Percentiles rank a stretch among this genome's conserved stretches.
Conservation (phyloP, 441 rosid genomes). For the Erodium chrysanthum region DNA sequence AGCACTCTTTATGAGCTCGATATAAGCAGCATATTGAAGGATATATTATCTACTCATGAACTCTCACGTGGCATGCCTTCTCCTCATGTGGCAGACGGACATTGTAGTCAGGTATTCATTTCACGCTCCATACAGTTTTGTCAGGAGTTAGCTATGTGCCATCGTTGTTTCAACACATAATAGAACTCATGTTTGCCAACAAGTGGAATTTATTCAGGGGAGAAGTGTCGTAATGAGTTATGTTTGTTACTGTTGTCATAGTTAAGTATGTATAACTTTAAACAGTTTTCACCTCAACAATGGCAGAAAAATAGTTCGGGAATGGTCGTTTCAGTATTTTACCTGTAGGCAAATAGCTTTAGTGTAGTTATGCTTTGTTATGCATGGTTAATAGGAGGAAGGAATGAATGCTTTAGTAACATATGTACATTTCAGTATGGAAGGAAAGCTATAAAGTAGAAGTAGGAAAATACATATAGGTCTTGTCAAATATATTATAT, state of each 20-base stretch:
- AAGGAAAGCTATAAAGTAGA: not conserved
- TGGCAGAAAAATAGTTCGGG: not conserved
- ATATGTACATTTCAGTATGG: not conserved
- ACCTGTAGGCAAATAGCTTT: not conserved
- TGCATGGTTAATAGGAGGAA: not conserved
- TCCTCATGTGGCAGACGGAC: constrained; percentile 47
- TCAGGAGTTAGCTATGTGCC: not conserved
- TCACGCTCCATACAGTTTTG: not conserved
- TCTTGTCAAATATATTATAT: not conserved
- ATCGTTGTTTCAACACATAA: not conserved
- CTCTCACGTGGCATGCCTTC: constrained; percentile 63
- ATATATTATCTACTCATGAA: constrained; percentile 57
- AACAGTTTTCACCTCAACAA: constrained; percentile 3
- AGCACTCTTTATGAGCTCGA: constrained; percentile 70
- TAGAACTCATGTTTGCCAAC: not conserved
- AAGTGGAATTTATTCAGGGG: not conserved
- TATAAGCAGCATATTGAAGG: constrained; percentile 65
- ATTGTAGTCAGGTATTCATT: constrained; percentile 59
- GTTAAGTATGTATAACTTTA: not conserved
- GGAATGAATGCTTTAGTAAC: not conserved
- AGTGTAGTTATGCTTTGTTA: not conserved
- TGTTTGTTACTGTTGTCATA: not conserved
- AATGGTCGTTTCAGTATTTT: not conserved
- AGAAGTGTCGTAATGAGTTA: not conserved
- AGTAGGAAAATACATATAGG: constrained; percentile 1